phyloP scores from a whole-genome alignment of 139 green algal genomes.

The Chlamydomonas applanata region DNA sequence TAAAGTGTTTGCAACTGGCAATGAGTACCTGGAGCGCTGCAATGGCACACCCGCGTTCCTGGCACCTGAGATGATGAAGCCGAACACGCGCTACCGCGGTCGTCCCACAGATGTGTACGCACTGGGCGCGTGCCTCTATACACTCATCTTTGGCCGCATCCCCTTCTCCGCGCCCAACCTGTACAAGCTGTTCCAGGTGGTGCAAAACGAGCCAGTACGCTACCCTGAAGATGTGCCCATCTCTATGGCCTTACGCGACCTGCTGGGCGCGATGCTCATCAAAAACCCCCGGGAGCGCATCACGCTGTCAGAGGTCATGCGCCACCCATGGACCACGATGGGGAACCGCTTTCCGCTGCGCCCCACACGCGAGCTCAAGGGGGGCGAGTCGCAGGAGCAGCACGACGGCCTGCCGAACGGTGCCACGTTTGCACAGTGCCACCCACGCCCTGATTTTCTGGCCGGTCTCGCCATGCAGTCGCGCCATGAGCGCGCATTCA shows the following conservation, averaged over 20 bases:
- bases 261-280: slow-evolving; percentile 69
- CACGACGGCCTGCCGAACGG: not conserved
- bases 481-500: slow-evolving; percentile 42
- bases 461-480: slow-evolving; percentile 18
- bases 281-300: slow-evolving; percentile 79
- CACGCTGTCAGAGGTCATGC: slow-evolving; percentile 59
- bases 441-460: slow-evolving; percentile 35
- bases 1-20: slow-evolving; percentile 66
- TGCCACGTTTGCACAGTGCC: slow-evolving; percentile 14
- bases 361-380: slow-evolving; percentile 26
- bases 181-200: slow-evolving; percentile 76
- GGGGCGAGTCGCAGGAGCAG: slow-evolving; percentile 39
- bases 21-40: slow-evolving; percentile 65
- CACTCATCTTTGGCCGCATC: slow-evolving; percentile 76
- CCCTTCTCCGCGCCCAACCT: slow-evolving; percentile 75
- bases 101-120: slow-evolving; percentile 80
- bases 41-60: slow-evolving; percentile 76
- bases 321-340: slow-evolving; percentile 73
- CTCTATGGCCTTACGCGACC: slow-evolving; percentile 51
- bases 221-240: slow-evolving; percentile 59
- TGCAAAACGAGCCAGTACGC: slow-evolving; percentile 68
- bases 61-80: slow-evolving; percentile 64
- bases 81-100: slow-evolving; percentile 45
- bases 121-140: slow-evolving; percentile 79
- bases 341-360: slow-evolving; percentile 38